Evolutionary conservation across 805 yeast genomes (phyloP).

Genomic region (Zygotorulaspora sp.): DNA sequence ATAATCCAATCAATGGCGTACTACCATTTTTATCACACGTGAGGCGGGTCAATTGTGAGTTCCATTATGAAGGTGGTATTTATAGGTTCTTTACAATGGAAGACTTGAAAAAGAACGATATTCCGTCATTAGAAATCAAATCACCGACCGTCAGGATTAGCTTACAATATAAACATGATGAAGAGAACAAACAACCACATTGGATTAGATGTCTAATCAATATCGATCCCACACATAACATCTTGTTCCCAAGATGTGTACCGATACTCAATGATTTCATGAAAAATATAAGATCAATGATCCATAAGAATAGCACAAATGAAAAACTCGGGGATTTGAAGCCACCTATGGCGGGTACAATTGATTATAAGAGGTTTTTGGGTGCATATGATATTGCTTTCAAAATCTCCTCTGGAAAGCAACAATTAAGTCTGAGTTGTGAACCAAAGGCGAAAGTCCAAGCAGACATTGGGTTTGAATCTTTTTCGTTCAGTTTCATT

Average conservation of each 20-base stretch:
- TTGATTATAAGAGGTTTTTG: constrained; percentile 44
- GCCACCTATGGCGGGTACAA: constrained; percentile 9
- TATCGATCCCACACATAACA: constrained; percentile 59
- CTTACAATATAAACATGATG: constrained; percentile 43
- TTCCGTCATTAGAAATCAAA: constrained; percentile 55
- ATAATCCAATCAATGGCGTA: constrained; percentile 10
- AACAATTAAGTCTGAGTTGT: constrained; percentile 75
- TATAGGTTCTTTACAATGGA: constrained; percentile 40
- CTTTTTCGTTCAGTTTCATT: constrained; percentile 55
- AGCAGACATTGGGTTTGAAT: constrained; percentile 71
- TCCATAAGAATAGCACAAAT: constrained; percentile 34
- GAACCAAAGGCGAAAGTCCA: constrained; percentile 92
- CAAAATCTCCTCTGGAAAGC: constrained; percentile 64
- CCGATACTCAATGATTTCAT: constrained; percentile 66
- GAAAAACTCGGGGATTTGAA: constrained; percentile 8
- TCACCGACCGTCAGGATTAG: constrained; percentile 70
- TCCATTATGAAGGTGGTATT: constrained; percentile 67
- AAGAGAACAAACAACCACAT: constrained; percentile 20
- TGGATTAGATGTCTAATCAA: constrained; percentile 26
- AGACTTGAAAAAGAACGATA: constrained; percentile 39
- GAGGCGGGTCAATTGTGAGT: constrained; percentile 45
- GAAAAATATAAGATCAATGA: constrained; percentile 45
- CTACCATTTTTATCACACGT: constrained; percentile 26
- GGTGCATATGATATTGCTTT: constrained; percentile 57
- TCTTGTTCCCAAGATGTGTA: constrained; percentile 66